Percentiles rank a stretch among this genome's conserved stretches.
Conservation (phyloP, 352 stramenopile genomes). For the Blastocystis sp. region DNA sequence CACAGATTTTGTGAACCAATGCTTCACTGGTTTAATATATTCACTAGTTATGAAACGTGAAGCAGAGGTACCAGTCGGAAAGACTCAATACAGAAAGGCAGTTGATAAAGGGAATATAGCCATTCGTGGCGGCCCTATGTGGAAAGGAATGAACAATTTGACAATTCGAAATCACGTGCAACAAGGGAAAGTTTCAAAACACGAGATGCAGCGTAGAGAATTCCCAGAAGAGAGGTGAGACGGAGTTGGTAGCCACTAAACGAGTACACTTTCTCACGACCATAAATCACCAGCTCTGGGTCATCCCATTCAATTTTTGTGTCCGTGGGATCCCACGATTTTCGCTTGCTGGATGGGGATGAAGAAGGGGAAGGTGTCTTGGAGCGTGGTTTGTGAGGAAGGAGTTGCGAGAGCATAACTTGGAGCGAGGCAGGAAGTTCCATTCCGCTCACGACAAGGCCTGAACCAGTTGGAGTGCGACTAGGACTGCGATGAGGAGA, state of each 20-base stretch:
- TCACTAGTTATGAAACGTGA: background rate
- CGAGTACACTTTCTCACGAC: background rate
- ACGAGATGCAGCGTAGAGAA: slow-evolving; percentile 13
- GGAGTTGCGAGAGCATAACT: background rate
- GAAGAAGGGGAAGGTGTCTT: too few relatives aligned
- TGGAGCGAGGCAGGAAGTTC: background rate
- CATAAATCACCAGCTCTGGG: background rate
- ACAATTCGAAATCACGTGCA: slow-evolving; percentile 32
- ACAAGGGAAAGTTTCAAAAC: background rate
- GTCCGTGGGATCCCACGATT: background rate
- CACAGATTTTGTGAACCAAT: background rate
- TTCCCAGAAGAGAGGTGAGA: background rate
- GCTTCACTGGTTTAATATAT: slow-evolving; percentile 5
- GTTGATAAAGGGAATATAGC: slow-evolving; percentile 13
- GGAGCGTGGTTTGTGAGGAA: background rate
- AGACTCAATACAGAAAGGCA: background rate
- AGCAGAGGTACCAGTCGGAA: background rate
- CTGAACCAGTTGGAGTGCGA: background rate
- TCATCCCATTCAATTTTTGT: slow-evolving; percentile 1
- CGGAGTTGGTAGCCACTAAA: slow-evolving; percentile 29
- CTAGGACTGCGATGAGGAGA: background rate
- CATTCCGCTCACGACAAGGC: background rate
- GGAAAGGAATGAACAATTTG: too few relatives aligned
- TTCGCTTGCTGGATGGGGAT: background rate
- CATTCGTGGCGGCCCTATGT: background rate